A percentile compares a stretch with the other conserved stretches of the same genome.
Evolutionary conservation across 208 protist genomes (phyloP).

Genomic region (Crithidia thermophila): DNA sequence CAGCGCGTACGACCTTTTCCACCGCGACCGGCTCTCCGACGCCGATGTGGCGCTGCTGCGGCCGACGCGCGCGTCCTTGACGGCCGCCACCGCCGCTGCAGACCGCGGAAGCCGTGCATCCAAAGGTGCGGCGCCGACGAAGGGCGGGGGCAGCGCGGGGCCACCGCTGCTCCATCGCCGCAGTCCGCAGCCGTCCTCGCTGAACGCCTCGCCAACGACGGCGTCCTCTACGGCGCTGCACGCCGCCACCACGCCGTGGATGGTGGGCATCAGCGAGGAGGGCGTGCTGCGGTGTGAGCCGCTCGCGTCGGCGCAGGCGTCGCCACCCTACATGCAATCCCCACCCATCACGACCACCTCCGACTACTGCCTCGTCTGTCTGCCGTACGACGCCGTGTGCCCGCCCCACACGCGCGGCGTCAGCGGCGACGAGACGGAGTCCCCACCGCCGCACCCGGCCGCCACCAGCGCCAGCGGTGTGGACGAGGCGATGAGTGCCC

Average conservation of each 20-base stretch:
- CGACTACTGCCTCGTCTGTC: conserved; percentile 23
- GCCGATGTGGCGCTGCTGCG: conserved; percentile 12
- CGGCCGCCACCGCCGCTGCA: not conserved
- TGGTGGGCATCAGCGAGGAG: conserved; percentile 26
- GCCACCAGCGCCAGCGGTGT: not conserved
- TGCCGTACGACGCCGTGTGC: conserved; percentile 15
- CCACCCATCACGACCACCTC: conserved; percentile 21
- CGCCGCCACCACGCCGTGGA: conserved; percentile 2
- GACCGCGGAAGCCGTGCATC: not conserved
- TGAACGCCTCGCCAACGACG: not conserved
- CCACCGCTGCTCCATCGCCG: not conserved
- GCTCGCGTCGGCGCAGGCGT: not conserved
- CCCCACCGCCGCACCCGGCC: not conserved
- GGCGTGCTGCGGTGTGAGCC: conserved; percentile 24
- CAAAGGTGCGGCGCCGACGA: not conserved
- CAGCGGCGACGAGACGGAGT: too few relatives aligned
- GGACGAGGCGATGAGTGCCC: conserved; percentile 11
- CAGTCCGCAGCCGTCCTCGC: not conserved
- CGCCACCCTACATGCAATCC: not conserved
- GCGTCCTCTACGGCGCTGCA: not conserved
- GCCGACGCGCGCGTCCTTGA: conserved; percentile 1
- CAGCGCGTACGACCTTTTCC: conserved; percentile 26
- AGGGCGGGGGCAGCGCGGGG: not conserved
- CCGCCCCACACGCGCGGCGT: not conserved
- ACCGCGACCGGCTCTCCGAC: not conserved